Evolutionary conservation across 768 basidiomycete genomes (phyloP).

Genomic region (Trametes sanguinea): DNA sequence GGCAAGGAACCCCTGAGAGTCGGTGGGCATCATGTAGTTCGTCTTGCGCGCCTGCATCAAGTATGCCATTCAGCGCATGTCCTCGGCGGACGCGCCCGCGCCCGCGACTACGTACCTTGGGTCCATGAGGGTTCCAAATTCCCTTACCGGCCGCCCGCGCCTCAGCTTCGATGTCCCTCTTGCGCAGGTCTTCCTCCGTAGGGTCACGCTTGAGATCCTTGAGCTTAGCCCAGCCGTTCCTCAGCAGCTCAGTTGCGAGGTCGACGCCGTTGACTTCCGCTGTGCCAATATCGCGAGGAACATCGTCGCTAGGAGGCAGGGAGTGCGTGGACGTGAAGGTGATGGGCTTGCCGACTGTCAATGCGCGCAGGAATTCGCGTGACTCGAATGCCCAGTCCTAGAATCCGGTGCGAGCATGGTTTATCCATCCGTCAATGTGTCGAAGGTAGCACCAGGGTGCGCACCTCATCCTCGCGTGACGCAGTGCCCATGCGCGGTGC

Average conservation of each 20-base stretch:
- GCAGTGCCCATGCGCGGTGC: slow-evolving; percentile 84
- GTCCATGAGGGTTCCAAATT: slow-evolving; percentile 83
- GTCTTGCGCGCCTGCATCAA: slow-evolving; percentile 63
- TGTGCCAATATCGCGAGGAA: slow-evolving; percentile 76
- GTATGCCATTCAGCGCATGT: not conserved
- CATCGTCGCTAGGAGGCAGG: slow-evolving; percentile 73
- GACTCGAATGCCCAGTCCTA: slow-evolving; percentile 92
- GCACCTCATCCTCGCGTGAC: slow-evolving; percentile 82
- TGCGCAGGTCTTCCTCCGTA: slow-evolving; percentile 73
- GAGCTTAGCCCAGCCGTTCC: slow-evolving; percentile 89
- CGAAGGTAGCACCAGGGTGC: slow-evolving; percentile 8
- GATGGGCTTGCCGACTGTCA: slow-evolving; percentile 90
- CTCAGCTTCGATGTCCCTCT: slow-evolving; percentile 73
- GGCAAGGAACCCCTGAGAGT: slow-evolving; percentile 84
- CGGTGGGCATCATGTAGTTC: slow-evolving; percentile 84
- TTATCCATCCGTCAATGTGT: too few relatives aligned
- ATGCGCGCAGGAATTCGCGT: slow-evolving; percentile 85
- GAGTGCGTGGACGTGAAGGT: slow-evolving; percentile 82
- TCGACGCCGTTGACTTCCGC: slow-evolving; percentile 76
- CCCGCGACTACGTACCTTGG: slow-evolving; percentile 47
- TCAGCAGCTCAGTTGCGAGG: slow-evolving; percentile 73
- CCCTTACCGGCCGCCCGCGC: slow-evolving; percentile 78
- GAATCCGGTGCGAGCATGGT: not conserved
- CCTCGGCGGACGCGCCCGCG: not conserved
- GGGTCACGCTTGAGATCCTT: slow-evolving; percentile 86